Conservation (phyloP, 129 eudicot genomes). For the Helianthus tuberosus region DNA sequence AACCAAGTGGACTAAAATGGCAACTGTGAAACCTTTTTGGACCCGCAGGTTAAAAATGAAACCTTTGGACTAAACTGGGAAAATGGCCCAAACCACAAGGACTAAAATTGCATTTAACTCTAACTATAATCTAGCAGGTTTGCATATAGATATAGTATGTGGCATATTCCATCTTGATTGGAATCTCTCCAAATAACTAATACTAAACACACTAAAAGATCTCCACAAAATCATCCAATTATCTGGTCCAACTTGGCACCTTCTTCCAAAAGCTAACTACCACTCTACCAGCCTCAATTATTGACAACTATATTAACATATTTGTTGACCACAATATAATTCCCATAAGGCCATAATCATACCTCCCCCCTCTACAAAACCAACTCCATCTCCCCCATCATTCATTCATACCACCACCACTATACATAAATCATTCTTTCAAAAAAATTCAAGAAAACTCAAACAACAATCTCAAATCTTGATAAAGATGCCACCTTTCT, state of each 20-base stretch:
- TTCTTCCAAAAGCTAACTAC: constrained; percentile 34
- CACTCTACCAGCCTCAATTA: constrained; percentile 29
- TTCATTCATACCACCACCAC: background rate
- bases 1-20: too few species aligned
- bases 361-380: constrained; percentile 24
- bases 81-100: too few species aligned
- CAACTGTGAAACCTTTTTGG: too few species aligned
- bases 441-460: constrained; percentile 9
- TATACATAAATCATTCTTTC: constrained; percentile 11
- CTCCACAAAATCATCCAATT: constrained; percentile 16
- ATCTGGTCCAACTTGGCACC: constrained; percentile 32
- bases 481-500: constrained; percentile 65
- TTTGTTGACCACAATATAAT: background rate
- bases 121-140: too few species aligned
- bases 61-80: too few species aligned
- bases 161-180: background rate
- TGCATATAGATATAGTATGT: background rate
- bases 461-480: constrained; percentile 14
- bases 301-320: constrained; percentile 17
- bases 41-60: too few species aligned
- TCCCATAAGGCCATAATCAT: background rate
- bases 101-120: too few species aligned
- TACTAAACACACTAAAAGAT: too few species aligned
- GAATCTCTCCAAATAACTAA: constrained; percentile 3
- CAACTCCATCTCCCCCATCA: constrained; percentile 1